These are phyloP conservation scores for Hysterangium stoloniferum DNA, from an alignment of 768 basidiomycete genomes.

Conservation along the genomic window DNA sequence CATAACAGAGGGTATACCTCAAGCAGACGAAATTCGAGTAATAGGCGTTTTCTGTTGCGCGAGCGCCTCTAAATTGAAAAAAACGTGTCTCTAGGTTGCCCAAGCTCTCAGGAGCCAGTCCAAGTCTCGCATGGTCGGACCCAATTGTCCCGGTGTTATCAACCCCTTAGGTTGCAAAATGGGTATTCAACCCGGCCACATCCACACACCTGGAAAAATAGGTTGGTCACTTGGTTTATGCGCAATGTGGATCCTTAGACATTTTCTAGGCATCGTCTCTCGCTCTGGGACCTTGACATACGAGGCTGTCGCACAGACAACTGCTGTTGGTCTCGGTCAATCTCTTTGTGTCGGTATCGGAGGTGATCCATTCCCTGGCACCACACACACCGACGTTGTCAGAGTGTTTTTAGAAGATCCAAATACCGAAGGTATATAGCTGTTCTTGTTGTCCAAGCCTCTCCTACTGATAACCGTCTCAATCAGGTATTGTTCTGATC, in stretches of 20 bases:
- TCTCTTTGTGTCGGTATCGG: slow-evolving; percentile 96
- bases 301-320: slow-evolving; percentile 97
- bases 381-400: slow-evolving; percentile 91
- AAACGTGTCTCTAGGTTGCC: slow-evolving; percentile 51
- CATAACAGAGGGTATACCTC: slow-evolving; percentile 98
- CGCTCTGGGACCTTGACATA: slow-evolving; percentile 96
- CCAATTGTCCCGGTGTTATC: slow-evolving; percentile 98
- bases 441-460: not conserved
- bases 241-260: not conserved
- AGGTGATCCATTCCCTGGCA: slow-evolving; percentile 94
- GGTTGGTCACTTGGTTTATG: slow-evolving; percentile 40
- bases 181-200: slow-evolving; percentile 97
- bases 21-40: slow-evolving; percentile 90
- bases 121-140: slow-evolving; percentile 92
- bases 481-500: slow-evolving; percentile 86
- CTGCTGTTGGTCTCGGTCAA: slow-evolving; percentile 91
- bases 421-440: slow-evolving; percentile 70
- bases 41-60: slow-evolving; percentile 19
- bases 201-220: slow-evolving; percentile 94
- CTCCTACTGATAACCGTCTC: too few relatives aligned
- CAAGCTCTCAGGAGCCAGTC: slow-evolving; percentile 92
- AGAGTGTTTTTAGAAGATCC: slow-evolving; percentile 95
- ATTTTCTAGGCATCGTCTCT: slow-evolving; percentile 72
- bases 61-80: not conserved
- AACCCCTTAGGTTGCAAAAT: slow-evolving; percentile 98